Percentiles rank a stretch among this genome's conserved stretches.
phyloP scores from a whole-genome alignment of 345 rosid species.

The Linum trigynum region DNA sequence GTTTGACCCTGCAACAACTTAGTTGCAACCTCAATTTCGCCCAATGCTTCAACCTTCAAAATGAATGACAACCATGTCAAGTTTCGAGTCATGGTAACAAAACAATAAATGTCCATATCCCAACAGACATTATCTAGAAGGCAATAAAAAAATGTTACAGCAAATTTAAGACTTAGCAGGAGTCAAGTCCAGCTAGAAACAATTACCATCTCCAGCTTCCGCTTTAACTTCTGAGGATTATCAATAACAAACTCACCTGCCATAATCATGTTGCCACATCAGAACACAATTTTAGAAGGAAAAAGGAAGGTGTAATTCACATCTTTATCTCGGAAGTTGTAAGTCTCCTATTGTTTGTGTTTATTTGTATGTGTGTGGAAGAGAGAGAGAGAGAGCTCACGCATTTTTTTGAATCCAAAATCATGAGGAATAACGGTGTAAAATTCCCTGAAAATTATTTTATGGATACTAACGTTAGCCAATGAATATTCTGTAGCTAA shows the following conservation, averaged over 20 bases:
- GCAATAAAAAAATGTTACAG: constrained; percentile 1
- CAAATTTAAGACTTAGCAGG: neutral
- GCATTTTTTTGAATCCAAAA: constrained; percentile 78
- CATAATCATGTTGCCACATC: constrained; percentile 19
- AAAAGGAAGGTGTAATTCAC: neutral
- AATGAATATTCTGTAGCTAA: constrained; percentile 4
- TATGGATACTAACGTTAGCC: neutral
- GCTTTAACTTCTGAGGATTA: constrained; percentile 74
- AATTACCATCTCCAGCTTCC: constrained; percentile 78
- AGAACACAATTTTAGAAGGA: neutral
- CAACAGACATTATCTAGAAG: neutral
- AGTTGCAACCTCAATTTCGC: constrained; percentile 79
- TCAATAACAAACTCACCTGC: constrained; percentile 84
- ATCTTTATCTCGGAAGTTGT: neutral
- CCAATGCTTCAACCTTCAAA: constrained; percentile 78
- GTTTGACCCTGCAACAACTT: constrained; percentile 51
- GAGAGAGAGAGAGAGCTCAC: constrained; percentile 40
- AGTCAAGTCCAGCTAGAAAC: constrained; percentile 4
- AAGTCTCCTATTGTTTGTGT: neutral
- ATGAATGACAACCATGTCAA: constrained; percentile 10
- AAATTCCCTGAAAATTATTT: constrained; percentile 54
- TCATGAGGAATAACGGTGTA: constrained; percentile 85
- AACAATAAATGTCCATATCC: neutral
- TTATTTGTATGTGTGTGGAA: neutral
- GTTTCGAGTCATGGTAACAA: neutral